Base-by-base conservation (phyloP, 441 rosid species). In the Gossypium gossypioides region DNA sequence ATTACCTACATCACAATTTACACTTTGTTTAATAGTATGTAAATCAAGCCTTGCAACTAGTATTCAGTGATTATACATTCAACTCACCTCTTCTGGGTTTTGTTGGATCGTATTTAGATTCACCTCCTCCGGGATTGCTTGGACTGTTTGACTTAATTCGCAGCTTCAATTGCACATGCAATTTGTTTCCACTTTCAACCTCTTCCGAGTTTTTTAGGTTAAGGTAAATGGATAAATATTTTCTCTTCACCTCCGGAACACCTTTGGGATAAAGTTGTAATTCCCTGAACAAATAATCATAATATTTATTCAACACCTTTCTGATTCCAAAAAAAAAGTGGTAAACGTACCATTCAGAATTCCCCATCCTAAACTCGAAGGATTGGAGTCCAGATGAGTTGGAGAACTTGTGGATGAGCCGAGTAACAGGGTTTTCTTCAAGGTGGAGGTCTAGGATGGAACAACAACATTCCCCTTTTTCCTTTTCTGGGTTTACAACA, bases 301-400 rank as follows among this genome's bases (percentile, higher is more conserved):
- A 37, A 37, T 37, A 37, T 37, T 8, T 37, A 37, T 7, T 37
- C 44, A 37, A 37, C 44, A 37, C 12, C 44, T 37, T 37, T 37
- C 44, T 8, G 44, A 37, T 2, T 37, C 12, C 12, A 8, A 8
- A 7, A 6, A 34, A 6, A 34, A 4, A 0, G 44, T 8, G 44
- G 44, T 37, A 8, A 37, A 37, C 44, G 12, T 37, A 37, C 44
- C 44, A 37, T 1, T 2, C 0, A 37, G 0, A 37, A 37, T 8
- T 1, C 12, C 12, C 44, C 12, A 0, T 37, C 0, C 0, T 8
- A 37, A 37, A 37, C 44, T 0, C 0, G 44, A 2, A 0, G 44
- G 3, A 8, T 9, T 0, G 3, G 10, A 2, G 44, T 37, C 10
- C 12, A 37, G 12, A 37, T 37, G 12, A 1, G 3, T 37, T 37